phyloP scores from a whole-genome alignment of 495 filamentous ascomycete species.

The Acidiella bohemica region DNA sequence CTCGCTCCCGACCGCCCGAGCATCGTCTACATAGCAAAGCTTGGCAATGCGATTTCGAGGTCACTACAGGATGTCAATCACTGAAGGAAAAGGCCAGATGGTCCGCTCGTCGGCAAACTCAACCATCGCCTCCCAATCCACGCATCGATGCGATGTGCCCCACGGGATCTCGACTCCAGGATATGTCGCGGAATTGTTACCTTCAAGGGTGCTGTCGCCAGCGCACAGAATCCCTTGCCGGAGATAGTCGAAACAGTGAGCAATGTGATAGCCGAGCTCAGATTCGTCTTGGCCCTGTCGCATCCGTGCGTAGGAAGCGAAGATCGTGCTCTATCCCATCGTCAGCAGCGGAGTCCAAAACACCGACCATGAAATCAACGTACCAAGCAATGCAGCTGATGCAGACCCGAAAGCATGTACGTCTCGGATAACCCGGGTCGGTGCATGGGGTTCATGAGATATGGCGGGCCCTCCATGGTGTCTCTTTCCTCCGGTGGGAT shows the following conservation, averaged over 20 bases:
- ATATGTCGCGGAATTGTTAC: slow-evolving; percentile 11
- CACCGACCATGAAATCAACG: too few species aligned
- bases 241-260: slow-evolving; percentile 21
- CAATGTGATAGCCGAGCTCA: slow-evolving; percentile 7
- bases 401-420: slow-evolving; percentile 10
- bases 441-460: slow-evolving; percentile 8
- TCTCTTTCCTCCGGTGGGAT: slow-evolving; percentile 5
- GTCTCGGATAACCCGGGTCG: background rate
- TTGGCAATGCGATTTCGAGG: background rate
- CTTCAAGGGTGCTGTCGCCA: slow-evolving; percentile 20
- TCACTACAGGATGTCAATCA: slow-evolving; percentile 13
- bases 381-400: slow-evolving; percentile 11
- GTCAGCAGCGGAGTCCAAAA: too few species aligned
- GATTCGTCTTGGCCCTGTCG: slow-evolving; percentile 12
- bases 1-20: too few species aligned
- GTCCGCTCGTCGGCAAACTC: slow-evolving; percentile 14
- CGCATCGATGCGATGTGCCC: slow-evolving; percentile 12
- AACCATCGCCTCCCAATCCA: slow-evolving; percentile 7
- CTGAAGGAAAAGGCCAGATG: slow-evolving; percentile 3
- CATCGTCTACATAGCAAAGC: too few species aligned
- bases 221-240: slow-evolving; percentile 22
- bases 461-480: slow-evolving; percentile 9
- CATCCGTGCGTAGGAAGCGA: slow-evolving; percentile 8
- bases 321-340: slow-evolving; percentile 14
- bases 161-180: slow-evolving; percentile 14